Conservation (phyloP, 2,329 filamentous ascomycete species). For the Botryotinia narcissicola region DNA sequence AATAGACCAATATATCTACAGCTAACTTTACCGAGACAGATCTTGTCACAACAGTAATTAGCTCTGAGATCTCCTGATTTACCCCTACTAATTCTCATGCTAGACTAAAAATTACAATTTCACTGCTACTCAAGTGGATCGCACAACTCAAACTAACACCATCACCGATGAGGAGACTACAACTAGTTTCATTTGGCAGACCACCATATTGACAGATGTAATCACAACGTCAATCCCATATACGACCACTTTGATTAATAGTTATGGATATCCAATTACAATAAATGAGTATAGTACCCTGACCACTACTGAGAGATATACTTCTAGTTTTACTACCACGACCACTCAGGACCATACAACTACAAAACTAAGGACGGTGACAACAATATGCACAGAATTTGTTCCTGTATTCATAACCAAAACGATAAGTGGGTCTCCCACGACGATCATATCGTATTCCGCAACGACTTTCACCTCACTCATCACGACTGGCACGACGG, state of each 20-base stretch:
- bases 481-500: constrained; percentile 2
- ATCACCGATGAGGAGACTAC: constrained; percentile 19
- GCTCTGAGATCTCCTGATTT: too few species aligned
- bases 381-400: constrained; percentile 6
- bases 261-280: constrained; percentile 27
- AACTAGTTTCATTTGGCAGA: constrained; percentile 16
- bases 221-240: constrained; percentile 27
- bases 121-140: constrained; percentile 11
- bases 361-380: neutral
- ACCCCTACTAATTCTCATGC: neutral
- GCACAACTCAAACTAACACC: constrained; percentile 12
- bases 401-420: constrained; percentile 5
- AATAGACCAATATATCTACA: constrained; percentile 12
- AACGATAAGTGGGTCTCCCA: constrained; percentile 5
- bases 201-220: constrained; percentile 19
- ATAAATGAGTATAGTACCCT: constrained; percentile 26
- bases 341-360: constrained; percentile 5
- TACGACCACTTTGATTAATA: constrained; percentile 25
- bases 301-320: constrained; percentile 26
- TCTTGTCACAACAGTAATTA: neutral
- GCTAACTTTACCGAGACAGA: constrained; percentile 5
- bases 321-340: constrained; percentile 7
- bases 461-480: constrained; percentile 19
- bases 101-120: constrained; percentile 16
- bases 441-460: constrained; percentile 21